Base-by-base conservation (phyloP, 768 basidiomycete species). In the Pisolithus marmoratus region DNA sequence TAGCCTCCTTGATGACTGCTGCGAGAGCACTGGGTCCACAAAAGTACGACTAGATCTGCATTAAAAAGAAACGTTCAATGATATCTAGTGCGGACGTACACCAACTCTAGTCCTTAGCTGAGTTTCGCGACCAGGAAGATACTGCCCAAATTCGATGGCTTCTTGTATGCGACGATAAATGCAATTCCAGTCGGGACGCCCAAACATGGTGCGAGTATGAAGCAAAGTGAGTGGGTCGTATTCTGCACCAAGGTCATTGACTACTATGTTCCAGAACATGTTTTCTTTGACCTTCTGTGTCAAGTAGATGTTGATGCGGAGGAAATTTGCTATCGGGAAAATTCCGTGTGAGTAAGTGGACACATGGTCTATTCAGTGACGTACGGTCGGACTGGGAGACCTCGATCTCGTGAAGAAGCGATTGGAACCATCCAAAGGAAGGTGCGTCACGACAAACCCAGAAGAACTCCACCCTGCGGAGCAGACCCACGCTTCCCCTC, bases 401-500 rank as follows among this genome's bases (percentile, higher is more conserved):
- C 66, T 96, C 94, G 43, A 96, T 84, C 65, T 93, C 85, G 62
- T 87, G 85, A 54, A 96, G 76, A 48, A 96, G 72, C 54, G 79
- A 84, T 68, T 94, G 90, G 81, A 97, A 95, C 94, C 94, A 96
- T 60, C 91, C 93, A 62, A 96, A 93, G n/a, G 89, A 90, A n/a
- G 90, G 90, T n/a, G 88, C 83, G 58, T 94, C 90, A 65, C 90
- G 85, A 66, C 86, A 90, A 56, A 91, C 80, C 94, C 93, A 95
- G 73, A 95, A 90, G 70, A 95, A 94, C 60, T 95, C 91, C 52
- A 96, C 94, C 40, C 88, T 82, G 48, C 86, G 84, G 51, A 97
- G 82, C 27, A 84, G 80, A 29, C 90, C 89, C 34, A 94, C 73
- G 53, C 81, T 78, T 38, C 86, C 85, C 51, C 77, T 78, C 71